Percentiles rank a stretch among this genome's conserved stretches.
These are phyloP conservation scores for Cymbomonas tetramitiformis DNA, from an alignment of 139 green algal species.

Conservation along the genomic window DNA sequence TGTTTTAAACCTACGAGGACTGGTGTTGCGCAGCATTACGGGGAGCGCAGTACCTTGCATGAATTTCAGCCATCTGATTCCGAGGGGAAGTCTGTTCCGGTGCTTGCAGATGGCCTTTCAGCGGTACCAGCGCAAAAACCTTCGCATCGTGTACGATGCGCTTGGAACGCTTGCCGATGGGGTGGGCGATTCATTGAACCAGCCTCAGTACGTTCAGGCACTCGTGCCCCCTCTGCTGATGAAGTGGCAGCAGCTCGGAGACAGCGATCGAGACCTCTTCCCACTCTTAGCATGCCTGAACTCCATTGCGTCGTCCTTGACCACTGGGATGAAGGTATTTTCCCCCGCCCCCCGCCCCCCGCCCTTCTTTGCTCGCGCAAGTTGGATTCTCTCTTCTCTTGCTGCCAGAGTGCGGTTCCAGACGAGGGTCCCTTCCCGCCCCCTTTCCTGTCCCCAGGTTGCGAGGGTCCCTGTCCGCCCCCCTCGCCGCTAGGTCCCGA, in stretches of 20 bases:
- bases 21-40: too few species aligned
- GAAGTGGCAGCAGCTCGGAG: slow-evolving; percentile 32
- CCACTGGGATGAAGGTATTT: neutral
- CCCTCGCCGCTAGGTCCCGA: too few species aligned
- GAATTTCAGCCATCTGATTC: too few species aligned
- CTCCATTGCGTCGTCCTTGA: neutral
- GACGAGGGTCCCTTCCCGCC: too few species aligned
- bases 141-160: slow-evolving; percentile 71
- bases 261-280: slow-evolving; percentile 51
- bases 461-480: too few species aligned
- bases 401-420: too few species aligned
- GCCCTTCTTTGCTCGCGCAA: too few species aligned
- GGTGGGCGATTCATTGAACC: slow-evolving; percentile 12
- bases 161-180: slow-evolving; percentile 53
- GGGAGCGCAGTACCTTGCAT: too few species aligned
- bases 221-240: slow-evolving; percentile 36
- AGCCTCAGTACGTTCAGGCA: slow-evolving; percentile 21
- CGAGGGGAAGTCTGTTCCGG: too few species aligned
- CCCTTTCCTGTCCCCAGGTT: too few species aligned
- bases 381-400: too few species aligned
- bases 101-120: slow-evolving; percentile 26
- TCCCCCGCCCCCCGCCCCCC: neutral
- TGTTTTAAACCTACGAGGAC: too few species aligned
- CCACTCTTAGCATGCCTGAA: slow-evolving; percentile 74
- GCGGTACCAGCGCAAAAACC: slow-evolving; percentile 42